Conservation (phyloP, 352 stramenopile species). For the Phytophthora sansomeana region DNA sequence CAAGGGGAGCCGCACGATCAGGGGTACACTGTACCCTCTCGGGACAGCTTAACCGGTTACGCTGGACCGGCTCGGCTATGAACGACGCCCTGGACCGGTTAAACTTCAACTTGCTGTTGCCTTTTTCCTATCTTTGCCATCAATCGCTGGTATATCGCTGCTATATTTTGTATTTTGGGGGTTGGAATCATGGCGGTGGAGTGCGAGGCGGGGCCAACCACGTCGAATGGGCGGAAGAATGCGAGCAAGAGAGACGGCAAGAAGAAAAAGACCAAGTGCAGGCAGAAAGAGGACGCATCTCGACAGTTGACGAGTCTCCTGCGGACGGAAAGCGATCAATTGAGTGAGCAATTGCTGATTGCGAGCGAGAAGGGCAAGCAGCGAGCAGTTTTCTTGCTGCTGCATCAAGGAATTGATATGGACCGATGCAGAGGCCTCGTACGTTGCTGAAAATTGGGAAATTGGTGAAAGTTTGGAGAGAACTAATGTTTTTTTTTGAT, state of each 20-base stretch:
- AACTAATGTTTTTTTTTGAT: slow-evolving; percentile 12
- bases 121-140: not conserved
- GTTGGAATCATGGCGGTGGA: not conserved
- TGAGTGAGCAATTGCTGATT: slow-evolving; percentile 71
- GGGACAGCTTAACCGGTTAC: slow-evolving; percentile 3
- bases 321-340: slow-evolving; percentile 42
- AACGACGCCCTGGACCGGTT: not conserved
- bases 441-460: slow-evolving; percentile 6
- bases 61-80: not conserved
- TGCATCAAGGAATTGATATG: slow-evolving; percentile 68
- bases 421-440: slow-evolving; percentile 73
- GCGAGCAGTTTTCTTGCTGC: slow-evolving; percentile 70
- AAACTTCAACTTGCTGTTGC: slow-evolving; percentile 1
- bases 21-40: slow-evolving; percentile 1
- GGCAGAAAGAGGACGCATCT: slow-evolving; percentile 31
- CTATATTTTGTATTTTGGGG: not conserved
- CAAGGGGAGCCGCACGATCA: slow-evolving; percentile 19
- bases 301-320: slow-evolving; percentile 52
- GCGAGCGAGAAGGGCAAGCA: slow-evolving; percentile 77
- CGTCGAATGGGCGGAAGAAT: slow-evolving; percentile 17
- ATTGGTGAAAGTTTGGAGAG: not conserved
- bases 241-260: not conserved
- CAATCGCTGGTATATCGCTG: slow-evolving; percentile 9
- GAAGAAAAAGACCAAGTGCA: slow-evolving; percentile 16
- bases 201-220: too few relatives aligned